Evolutionary conservation across 495 filamentous ascomycete genomes (phyloP).

Genomic region (Penicillium lagena): DNA sequence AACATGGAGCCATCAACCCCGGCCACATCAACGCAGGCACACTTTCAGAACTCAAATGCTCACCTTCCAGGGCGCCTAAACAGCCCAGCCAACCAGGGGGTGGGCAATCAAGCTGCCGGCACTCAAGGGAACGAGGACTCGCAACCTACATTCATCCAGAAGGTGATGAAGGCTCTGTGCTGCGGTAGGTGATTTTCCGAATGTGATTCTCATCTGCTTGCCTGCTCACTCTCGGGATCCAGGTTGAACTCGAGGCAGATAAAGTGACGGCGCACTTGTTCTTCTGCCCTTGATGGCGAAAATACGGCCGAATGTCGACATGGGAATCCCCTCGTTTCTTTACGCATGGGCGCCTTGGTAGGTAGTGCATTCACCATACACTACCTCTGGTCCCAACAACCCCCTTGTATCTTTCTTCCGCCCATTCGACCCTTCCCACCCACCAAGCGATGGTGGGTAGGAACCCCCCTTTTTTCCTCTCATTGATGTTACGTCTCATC

Average conservation of each 20-base stretch:
- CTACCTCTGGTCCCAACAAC: constrained; percentile 2
- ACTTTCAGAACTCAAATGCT: constrained; percentile 84
- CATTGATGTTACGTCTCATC: constrained; percentile 31
- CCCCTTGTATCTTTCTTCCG: constrained; percentile 11
- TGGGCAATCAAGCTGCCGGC: constrained; percentile 43
- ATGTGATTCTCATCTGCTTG: constrained; percentile 4
- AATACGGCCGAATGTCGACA: constrained; percentile 20
- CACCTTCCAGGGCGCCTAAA: constrained; percentile 66
- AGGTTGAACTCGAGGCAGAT: constrained; percentile 24
- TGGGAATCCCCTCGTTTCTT: constrained; percentile 16
- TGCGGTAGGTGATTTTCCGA: constrained; percentile 56
- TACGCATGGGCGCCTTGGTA: background rate
- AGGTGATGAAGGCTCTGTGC: constrained; percentile 77
- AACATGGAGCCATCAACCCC: constrained; percentile 72
- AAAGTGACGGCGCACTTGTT: constrained; percentile 11
- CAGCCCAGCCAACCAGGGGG: constrained; percentile 49
- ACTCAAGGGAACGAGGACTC: constrained; percentile 37
- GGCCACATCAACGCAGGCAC: constrained; percentile 76
- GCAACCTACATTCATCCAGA: constrained; percentile 49
- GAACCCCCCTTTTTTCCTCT: constrained; percentile 21
- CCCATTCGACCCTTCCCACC: constrained; percentile 21
- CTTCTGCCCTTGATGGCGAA: constrained; percentile 25
- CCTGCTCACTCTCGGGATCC: constrained; percentile 24
- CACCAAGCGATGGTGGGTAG: constrained; percentile 17
- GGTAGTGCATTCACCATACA: background rate